Evolutionary conservation across 768 basidiomycete species (phyloP), one percentile per base, ranked within the genome.

Genomic region (Strobilomyces dryophilus): DNA sequence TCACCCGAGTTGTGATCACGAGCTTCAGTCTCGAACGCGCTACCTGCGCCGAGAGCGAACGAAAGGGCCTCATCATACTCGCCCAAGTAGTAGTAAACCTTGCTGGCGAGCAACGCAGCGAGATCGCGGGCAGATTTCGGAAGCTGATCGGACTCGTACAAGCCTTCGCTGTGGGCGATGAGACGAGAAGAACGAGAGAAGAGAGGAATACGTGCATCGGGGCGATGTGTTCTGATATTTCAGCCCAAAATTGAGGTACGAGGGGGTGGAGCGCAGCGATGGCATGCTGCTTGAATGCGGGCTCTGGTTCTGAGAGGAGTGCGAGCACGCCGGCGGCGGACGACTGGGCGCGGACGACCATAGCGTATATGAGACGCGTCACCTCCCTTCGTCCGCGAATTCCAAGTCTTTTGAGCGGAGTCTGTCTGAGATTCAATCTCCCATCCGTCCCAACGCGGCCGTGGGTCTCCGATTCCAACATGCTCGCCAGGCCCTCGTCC

Each of bases 171-270:
- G 66, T 18, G 36, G n/a, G 57, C 15, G 41, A 54, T 55, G 45
- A 53, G 62, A 49, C 37, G 47, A 45, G 17, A 27, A 15, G n/a
- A 47, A 45, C n/a, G 49, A 53, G 35, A 18, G 48, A 49, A 26
- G 50, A 42, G 34, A 54, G 57, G 35, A 47, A 54, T 45, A 75
- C 91, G 62, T 68, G 92, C 95, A 98, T 93, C 54, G 84, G 74
- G 32, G 88, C 81, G 62, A 98, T 87, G 67, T 90, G 84, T 71
- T 99, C 97, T 61, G 92, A 94, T 64, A 98, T 95, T 78, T 99
- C 97, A 44, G 95, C 88, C 97, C 97, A 99, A 72, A 98, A 98
- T 62, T 90, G 87, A 36, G 94, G 84, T 8, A 98, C 92, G 42
- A 98, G 81, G 15, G 81, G 74, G 64, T 84, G 88, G 49, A 99